Base-by-base conservation (phyloP, 495 filamentous ascomycete species). In the Penicillium steckii region DNA sequence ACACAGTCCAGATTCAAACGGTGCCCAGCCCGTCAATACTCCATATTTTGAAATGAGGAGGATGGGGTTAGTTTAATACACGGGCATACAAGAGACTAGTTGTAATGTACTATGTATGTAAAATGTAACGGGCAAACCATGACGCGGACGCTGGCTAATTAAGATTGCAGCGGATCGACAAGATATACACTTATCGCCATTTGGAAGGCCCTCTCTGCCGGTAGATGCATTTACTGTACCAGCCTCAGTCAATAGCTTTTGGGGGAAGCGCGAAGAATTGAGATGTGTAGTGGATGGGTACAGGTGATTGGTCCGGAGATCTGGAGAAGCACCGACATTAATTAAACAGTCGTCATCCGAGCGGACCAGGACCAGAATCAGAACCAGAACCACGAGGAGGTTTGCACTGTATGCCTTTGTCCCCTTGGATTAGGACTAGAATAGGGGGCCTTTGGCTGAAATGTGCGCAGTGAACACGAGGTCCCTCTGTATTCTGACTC, bases 101-200 rank as follows among this genome's bases (percentile, higher is more conserved):
- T 33, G 38, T 32, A 44, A 37, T 45, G n/a, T n/a, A n/a, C n/a
- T n/a, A n/a, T n/a, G n/a, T n/a, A n/a, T n/a, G n/a, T n/a, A n/a
- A n/a, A n/a, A n/a, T n/a, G 38, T 44, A 29, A 23, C 21, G 9
- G 23, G 12, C 1, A 8, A 38, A 33, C 18, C 33, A 62, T 62
- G 59, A 62, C 55, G 59, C 52, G 59, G 59, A 49, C 44, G 23
- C 56, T 52, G 37, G 37, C 5, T 13, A 42, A 43, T 24, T 55
- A 53, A 59, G 52, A 62, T 62, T 58, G 29, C 51, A 46, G 55
- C 47, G 29, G 56, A 62, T 62, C 52, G 48, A 53, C 52, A 10
- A 47, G 29, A 10, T 37, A 22, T 18, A 24, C 47, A 44, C 45
- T 44, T 49, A 59, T 59, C 41, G 42, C 25, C 42, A 46, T 50